Conservation (phyloP, 352 stramenopile genomes). For the Phytophthora constricta region DNA sequence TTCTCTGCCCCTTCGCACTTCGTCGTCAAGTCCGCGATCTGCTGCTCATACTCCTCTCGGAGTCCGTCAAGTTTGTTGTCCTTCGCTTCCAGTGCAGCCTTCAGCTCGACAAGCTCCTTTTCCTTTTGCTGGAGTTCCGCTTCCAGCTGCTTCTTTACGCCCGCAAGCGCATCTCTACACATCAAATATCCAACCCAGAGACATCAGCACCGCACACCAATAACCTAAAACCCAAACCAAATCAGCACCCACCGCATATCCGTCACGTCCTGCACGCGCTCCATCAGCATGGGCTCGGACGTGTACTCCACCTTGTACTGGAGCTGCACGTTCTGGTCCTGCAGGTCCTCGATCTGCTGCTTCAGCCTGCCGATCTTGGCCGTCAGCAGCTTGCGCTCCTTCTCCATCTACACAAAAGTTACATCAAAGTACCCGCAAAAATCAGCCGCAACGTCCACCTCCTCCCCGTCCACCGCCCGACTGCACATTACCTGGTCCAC, state of each 20-base stretch:
- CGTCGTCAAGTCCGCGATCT: conserved; percentile 42
- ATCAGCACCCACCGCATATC: conserved; percentile 61
- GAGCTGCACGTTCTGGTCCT: conserved; percentile 84
- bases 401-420: conserved; percentile 74
- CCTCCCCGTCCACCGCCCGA: too few relatives aligned
- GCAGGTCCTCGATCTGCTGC: conserved; percentile 70
- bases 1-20: conserved; percentile 46
- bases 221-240: background rate
- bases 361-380: conserved; percentile 51
- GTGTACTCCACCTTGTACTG: conserved; percentile 87
- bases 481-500: conserved; percentile 75
- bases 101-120: conserved; percentile 46
- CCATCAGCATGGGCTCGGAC: conserved; percentile 83
- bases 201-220: conserved; percentile 3
- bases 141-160: conserved; percentile 75
- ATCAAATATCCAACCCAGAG: background rate
- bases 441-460: too few relatives aligned
- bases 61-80: conserved; percentile 46
- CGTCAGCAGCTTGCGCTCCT: conserved; percentile 64
- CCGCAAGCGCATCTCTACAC: conserved; percentile 61
- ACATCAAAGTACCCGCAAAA: too few relatives aligned
- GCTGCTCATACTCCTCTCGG: conserved; percentile 45
- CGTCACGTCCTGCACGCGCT: conserved; percentile 79
- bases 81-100: conserved; percentile 42
- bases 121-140: conserved; percentile 75